Base-by-base conservation (phyloP, 1,284 basidiomycete genomes). In the Ustilago sp. region DNA sequence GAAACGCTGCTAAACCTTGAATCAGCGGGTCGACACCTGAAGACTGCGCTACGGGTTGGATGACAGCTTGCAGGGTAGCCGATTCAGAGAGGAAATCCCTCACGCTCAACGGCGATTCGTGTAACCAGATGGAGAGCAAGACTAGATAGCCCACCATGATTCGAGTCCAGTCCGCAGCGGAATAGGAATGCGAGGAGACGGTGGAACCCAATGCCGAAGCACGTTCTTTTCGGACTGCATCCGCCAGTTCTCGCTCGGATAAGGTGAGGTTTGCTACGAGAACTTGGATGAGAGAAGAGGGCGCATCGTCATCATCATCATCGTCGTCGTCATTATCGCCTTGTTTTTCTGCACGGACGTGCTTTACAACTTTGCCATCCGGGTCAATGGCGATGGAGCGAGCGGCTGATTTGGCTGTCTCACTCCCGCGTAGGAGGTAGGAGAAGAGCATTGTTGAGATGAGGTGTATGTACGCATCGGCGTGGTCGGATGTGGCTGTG, bases 31-130 rank as follows among this genome's bases (percentile, higher is more conserved):
- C 95, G n/a, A 81, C 80, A 54, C 95, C 94, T 5, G 92, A 91
- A 0, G 91, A 91, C 87, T 96, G 94, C 59, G 95, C 95, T 73
- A 97, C 93, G 1, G 94, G 94, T 86, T 97, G 95, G 23, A 97
- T 94, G 1, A 85, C 68, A 11, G 82, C 82, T 65, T 94, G 93
- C 61, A 99, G 87, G 57, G 95, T 95, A 13, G 94, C 93, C 11
- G 93, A 93, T 82, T 91, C 90, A 60, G 93, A 92, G 67, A 99
- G 88, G 84, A 98, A 95, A 85, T 94, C 95, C 63, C 91, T 89
- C 52, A 98, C 94, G 0, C 93, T 92, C 60, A 89, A 89, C 0
- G 94, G 92, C 75, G 95, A 94, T 80, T 98, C 95, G 94, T 95
- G 98, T n/a, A 98, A 88, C 96, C 96, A 99, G 60, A 94, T 93